phyloP scores from a whole-genome alignment of 257 asterid genomes.

The Solanum clarkiae region DNA sequence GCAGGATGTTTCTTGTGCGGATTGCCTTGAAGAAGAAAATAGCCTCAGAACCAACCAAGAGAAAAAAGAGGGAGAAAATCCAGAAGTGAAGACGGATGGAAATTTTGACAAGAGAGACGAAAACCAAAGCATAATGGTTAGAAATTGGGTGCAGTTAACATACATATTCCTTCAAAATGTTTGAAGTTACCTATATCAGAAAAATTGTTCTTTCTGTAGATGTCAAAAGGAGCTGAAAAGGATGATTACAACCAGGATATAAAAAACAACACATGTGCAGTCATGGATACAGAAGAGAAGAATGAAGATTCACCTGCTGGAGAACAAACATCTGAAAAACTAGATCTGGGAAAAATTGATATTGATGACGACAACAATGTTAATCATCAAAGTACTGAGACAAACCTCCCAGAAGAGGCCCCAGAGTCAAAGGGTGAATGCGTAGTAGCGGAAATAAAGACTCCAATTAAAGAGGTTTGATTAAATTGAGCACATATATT shows the following conservation, averaged over 20 bases:
- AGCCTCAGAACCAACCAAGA: background rate
- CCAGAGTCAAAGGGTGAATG: constrained; percentile 3
- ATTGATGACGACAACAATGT: background rate
- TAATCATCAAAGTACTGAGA: constrained; percentile 5
- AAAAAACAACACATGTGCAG: background rate
- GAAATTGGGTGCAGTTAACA: background rate
- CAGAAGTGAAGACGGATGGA: background rate
- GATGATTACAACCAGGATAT: background rate
- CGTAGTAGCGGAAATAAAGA: constrained; percentile 5
- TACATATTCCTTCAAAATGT: background rate
- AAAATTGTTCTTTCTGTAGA: constrained; percentile 14
- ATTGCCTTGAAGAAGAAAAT: background rate
- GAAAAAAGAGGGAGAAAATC: constrained; percentile 7
- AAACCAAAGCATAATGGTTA: constrained; percentile 5
- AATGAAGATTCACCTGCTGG: constrained; percentile 1
- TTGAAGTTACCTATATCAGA: background rate
- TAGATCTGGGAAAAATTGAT: background rate
- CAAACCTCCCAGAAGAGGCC: constrained; percentile 11
- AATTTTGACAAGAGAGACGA: background rate
- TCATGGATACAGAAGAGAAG: background rate
- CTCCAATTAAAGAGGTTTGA: constrained; percentile 22
- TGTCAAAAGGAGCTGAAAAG: constrained; percentile 5
- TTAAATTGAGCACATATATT: background rate
- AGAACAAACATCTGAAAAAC: background rate
- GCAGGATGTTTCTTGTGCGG: background rate